Conservation (phyloP, 2,329 filamentous ascomycete genomes). For the Aureobasidium sp. region DNA sequence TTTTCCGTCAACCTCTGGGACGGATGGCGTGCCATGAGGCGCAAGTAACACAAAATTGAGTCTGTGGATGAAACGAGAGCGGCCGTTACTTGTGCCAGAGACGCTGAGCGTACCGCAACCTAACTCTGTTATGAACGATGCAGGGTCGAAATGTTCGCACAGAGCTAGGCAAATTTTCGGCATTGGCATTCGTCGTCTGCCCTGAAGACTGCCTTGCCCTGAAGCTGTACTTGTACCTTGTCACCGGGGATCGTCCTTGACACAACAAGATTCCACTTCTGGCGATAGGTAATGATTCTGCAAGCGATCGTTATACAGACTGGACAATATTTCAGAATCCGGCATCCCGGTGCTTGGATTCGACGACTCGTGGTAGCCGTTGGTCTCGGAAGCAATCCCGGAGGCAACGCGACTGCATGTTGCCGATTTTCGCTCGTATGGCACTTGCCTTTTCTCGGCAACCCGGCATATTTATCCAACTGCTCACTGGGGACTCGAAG, state of each 20-base stretch:
- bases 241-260: neutral
- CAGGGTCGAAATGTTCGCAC: neutral
- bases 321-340: neutral
- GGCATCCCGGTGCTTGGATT: neutral
- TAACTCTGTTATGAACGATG: neutral
- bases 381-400: neutral
- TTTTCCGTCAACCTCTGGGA: neutral
- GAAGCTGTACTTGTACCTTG: neutral
- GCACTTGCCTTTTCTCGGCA: neutral
- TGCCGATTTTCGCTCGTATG: too few species aligned
- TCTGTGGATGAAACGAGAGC: neutral
- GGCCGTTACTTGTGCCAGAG: neutral
- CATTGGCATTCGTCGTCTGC: neutral
- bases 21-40: neutral
- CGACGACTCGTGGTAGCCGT: neutral
- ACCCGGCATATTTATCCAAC: neutral
- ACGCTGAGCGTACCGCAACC: neutral
- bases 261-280: too few species aligned
- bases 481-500: too few species aligned
- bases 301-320: neutral
- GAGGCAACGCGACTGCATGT: neutral
- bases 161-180: neutral
- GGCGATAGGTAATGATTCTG: too few species aligned
- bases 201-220: neutral
- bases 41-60: neutral